Conservation (phyloP, 768 basidiomycete genomes). For the Tricholoma sp. region DNA sequence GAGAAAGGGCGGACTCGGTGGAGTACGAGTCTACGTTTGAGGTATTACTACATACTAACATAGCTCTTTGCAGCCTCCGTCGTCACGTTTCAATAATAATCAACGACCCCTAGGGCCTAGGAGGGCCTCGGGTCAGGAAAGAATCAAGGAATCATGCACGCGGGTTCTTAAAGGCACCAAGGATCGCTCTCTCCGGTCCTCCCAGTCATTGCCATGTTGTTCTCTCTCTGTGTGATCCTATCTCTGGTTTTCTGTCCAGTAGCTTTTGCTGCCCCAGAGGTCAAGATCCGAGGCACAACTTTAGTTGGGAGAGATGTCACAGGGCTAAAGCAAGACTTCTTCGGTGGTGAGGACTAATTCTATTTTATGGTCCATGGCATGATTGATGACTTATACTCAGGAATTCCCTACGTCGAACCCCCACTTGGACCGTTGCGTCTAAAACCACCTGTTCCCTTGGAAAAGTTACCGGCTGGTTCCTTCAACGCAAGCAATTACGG, state of each 20-base stretch:
- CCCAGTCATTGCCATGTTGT: constrained; percentile 1
- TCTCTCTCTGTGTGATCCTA: constrained; percentile 1
- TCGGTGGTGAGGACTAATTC: constrained; percentile 31
- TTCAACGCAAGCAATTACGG: constrained; percentile 41
- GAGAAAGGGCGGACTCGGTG: no score
- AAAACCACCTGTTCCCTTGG: constrained; percentile 40
- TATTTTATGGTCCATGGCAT: background rate
- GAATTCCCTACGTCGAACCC: constrained; percentile 52
- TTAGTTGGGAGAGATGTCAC: constrained; percentile 32
- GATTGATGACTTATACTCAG: constrained; percentile 18
- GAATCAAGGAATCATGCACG: constrained; percentile 15
- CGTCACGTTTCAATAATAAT: background rate
- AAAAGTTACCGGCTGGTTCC: constrained; percentile 23
- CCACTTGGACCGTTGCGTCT: constrained; percentile 45
- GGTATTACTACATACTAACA: background rate
- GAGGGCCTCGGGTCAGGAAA: no score
- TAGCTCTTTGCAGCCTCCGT: background rate
- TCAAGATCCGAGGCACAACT: constrained; percentile 34
- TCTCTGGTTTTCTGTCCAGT: constrained; percentile 1
- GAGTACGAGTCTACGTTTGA: no score
- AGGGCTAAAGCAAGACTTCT: constrained; percentile 36
- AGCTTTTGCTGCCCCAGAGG: constrained; percentile 24
- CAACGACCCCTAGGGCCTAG: background rate
- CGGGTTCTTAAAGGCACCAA: no score
- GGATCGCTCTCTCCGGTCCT: background rate